Evolutionary conservation across 805 yeast species (phyloP).

Genomic region (Candida takata): DNA sequence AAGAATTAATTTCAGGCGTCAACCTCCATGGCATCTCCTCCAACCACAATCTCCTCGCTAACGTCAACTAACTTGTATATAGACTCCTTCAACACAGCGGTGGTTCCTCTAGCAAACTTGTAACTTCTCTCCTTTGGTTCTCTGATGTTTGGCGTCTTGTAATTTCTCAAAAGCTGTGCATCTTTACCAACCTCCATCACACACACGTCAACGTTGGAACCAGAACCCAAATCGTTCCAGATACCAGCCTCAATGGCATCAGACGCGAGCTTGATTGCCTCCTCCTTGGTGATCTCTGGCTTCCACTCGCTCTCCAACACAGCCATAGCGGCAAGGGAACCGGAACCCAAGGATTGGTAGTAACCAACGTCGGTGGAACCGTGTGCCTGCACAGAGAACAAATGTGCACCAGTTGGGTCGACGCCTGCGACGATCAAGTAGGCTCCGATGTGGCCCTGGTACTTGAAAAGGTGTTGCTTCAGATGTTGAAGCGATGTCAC

Average conservation of each 20-base stretch:
- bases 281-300: conserved; percentile 70
- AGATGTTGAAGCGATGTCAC: conserved; percentile 87
- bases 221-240: conserved; percentile 98
- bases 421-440: conserved; percentile 96
- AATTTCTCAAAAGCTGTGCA: conserved; percentile 79
- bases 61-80: conserved; percentile 61
- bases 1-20: conserved; percentile 24
- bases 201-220: conserved; percentile 95
- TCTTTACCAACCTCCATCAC: conserved; percentile 93
- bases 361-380: conserved; percentile 96
- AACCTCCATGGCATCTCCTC: conserved; percentile 44
- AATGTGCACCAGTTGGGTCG: conserved; percentile 93
- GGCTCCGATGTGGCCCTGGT: conserved; percentile 97
- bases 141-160: conserved; percentile 86
- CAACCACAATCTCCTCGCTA: conserved; percentile 50
- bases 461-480: conserved; percentile 92
- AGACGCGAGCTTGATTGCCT: conserved; percentile 85
- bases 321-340: conserved; percentile 98
- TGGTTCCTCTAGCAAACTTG: conserved; percentile 89
- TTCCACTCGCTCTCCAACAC: conserved; percentile 87
- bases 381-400: conserved; percentile 92
- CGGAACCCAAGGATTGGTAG: conserved; percentile 90
- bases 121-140: conserved; percentile 75
- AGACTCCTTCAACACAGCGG: conserved; percentile 69
- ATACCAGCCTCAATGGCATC: conserved; percentile 97